These are phyloP conservation scores for Mrakia blollopis DNA, from an alignment of 768 basidiomycete genomes.

Conservation along the genomic window DNA sequence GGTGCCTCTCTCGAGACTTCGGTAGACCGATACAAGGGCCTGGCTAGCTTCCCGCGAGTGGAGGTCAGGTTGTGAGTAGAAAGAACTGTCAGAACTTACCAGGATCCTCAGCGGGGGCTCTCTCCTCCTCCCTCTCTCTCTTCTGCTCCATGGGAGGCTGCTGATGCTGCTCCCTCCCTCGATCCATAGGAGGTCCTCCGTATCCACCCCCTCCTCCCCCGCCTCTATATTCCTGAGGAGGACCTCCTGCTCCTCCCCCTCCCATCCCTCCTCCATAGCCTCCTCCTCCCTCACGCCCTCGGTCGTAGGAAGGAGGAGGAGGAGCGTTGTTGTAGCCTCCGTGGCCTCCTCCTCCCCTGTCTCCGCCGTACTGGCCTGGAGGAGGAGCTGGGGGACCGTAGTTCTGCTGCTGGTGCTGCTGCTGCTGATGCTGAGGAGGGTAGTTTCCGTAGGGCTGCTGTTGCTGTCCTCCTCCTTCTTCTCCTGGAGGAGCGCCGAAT, in stretches of 20 bases:
- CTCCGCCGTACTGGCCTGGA: neutral
- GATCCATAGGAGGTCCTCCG: constrained; percentile 16
- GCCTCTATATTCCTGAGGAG: constrained; percentile 9
- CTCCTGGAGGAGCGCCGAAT: constrained; percentile 80
- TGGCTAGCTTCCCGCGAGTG: neutral
- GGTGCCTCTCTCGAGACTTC: neutral
- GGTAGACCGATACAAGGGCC: neutral
- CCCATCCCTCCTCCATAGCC: constrained; percentile 3
- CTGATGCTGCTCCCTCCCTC: constrained; percentile 7
- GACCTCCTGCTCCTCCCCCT: neutral
- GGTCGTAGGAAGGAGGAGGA: constrained; percentile 12
- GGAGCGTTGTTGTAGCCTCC: constrained; percentile 13
- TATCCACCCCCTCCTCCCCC: constrained; percentile 4
- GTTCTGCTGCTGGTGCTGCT: neutral
- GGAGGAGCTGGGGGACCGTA: constrained; percentile 4
- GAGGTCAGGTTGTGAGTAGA: neutral
- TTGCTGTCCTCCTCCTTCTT: constrained; percentile 63
- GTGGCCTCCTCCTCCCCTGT: neutral
- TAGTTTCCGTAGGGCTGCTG: constrained; percentile 84
- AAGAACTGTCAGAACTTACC: neutral
- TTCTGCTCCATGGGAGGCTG: neutral
- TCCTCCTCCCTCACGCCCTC: neutral
- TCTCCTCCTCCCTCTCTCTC: constrained; percentile 8
- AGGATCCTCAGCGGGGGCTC: neutral
- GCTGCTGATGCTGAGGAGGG: constrained; percentile 46